Base-by-base conservation (phyloP, 495 filamentous ascomycete species). In the Podospora didyma region DNA sequence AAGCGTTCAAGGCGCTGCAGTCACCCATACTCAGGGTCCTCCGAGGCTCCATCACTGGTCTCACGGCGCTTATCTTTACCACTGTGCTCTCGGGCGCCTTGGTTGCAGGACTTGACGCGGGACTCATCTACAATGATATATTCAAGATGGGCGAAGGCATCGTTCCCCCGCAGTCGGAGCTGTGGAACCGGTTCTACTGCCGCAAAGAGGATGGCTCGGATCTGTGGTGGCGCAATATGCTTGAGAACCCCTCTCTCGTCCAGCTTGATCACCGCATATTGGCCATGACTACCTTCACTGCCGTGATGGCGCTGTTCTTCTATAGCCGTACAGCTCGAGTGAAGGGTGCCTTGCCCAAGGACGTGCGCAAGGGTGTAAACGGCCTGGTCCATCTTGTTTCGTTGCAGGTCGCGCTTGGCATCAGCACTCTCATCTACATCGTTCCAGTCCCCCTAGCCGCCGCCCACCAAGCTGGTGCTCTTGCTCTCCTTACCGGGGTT, bases 121-220 rank as follows among this genome's bases (percentile, higher is more conserved):
- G 94, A 12, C 75, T 98, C 16, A 96, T 98, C 67, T 98, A 98
- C 76, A 97, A 97, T 67, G 90, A 97, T 64, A 97, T 97, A 67
- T 95, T 95, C 1, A 89, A 81, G 66, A 98, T 98, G 94, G 94
- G 95, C 26, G 73, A 79, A 1, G 90, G 90, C 1, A 77, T 92
- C 28, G 77, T 87, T 2, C 94, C 94, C 10, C 95, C 94, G 1
- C 83, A 76, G 55, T 75, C 80, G 1, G 94, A 98, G 69, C 83
- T 98, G 9, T 90, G 90, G 64, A 83, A 89, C 62, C 74, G 82
- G 42, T 92, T 91, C 74, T 98, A 97, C 79, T 89, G 86, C 20
- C 89, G 89, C 50, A 80, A 78, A 46, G 77, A 84, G 41, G 91
- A 96, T 67, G 66, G 67, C 0, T 84, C 85, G 31, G 94, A 98